Base-by-base conservation (phyloP, 1,139 yeast species). In the Sugiyamaella pinicola region DNA sequence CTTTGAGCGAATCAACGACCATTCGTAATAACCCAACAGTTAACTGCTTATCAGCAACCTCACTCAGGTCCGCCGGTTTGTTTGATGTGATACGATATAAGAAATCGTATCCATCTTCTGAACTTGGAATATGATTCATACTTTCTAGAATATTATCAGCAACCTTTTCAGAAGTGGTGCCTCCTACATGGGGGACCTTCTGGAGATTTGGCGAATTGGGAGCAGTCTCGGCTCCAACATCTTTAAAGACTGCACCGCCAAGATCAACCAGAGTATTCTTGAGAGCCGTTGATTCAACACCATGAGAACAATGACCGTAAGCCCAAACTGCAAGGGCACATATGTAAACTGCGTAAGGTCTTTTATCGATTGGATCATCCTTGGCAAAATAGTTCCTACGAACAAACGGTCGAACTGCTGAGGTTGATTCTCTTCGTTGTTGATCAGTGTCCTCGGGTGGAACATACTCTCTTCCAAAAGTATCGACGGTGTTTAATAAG, bases 271-370 rank as follows among this genome's bases (percentile, higher is more conserved):
- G 29, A 15, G 53, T 50, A 39, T 52, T 51, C n/a, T 47, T 52
- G 43, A 56, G 51, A 42, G 62, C 67, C 13, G 66, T 64, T 3
- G 72, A 65, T 60, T 84, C 90, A 0, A 85, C 83, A 0, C 90
- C 90, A 45, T 74, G 73, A 2, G 73, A 62, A 19, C 74, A 71
- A 64, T 70, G 83, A 49, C 78, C 79, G 60, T 76, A 83, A 0
- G 83, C 74, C 85, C 87, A 84, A 2, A 83, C 69, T 29, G 83
- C 74, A 44, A 84, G 63, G 0, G 79, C 72, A 2, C 81, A 75
- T 47, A 80, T 69, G 5, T 80, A 81, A 18, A 84, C 65, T 15
- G 81, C 78, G 58, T 81, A 79, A 19, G 83, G 78, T 43, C 89
- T 71, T 59, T 82, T 81, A 22, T 78, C 69, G 37, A 79, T 73